These are phyloP conservation scores for Dothiorella sarmentorum DNA, from an alignment of 2,329 filamentous ascomycete species.

Conservation along the genomic window DNA sequence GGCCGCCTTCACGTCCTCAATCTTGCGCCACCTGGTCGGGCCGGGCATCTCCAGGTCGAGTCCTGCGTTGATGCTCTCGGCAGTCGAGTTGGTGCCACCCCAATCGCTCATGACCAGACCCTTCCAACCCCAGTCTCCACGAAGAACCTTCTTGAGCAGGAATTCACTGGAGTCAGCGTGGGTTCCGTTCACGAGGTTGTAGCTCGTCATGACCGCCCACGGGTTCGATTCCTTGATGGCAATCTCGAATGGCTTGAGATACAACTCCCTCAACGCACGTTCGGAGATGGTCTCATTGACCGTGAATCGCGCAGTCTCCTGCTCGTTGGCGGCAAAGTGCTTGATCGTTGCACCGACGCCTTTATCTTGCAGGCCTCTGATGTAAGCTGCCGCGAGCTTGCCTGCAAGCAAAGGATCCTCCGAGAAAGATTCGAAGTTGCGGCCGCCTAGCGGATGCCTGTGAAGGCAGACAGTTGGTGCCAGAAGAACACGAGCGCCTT, in stretches of 20 bases:
- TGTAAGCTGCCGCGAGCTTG: slow-evolving; percentile 67
- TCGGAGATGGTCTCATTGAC: slow-evolving; percentile 64
- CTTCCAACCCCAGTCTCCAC: slow-evolving; percentile 41
- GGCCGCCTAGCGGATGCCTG: slow-evolving; percentile 74
- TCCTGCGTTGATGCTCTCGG: slow-evolving; percentile 37
- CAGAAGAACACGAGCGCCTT: slow-evolving; percentile 69
- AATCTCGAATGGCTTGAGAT: slow-evolving; percentile 71
- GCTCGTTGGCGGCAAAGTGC: slow-evolving; percentile 70
- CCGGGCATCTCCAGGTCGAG: slow-evolving; percentile 42
- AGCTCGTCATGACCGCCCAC: slow-evolving; percentile 67
- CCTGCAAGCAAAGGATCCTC: slow-evolving; percentile 78
- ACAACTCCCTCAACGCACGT: slow-evolving; percentile 64
- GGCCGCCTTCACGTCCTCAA: slow-evolving; percentile 32
- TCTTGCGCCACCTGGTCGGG: slow-evolving; percentile 38
- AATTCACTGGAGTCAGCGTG: slow-evolving; percentile 39
- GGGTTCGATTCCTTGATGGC: slow-evolving; percentile 64
- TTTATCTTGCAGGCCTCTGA: slow-evolving; percentile 68
- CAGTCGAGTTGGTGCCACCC: slow-evolving; percentile 40
- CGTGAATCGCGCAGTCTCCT: slow-evolving; percentile 65
- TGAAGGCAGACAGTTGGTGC: slow-evolving; percentile 81
- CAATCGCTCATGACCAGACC: slow-evolving; percentile 43
- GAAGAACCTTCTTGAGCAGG: slow-evolving; percentile 42
- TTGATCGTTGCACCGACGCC: slow-evolving; percentile 76
- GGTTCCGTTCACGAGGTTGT: slow-evolving; percentile 64
- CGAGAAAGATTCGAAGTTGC: slow-evolving; percentile 83